A percentile compares a stretch with the other conserved stretches of the same genome.
phyloP scores from a whole-genome alignment of 2,329 filamentous ascomycete species.

The Basipetospora chlamydospora region DNA sequence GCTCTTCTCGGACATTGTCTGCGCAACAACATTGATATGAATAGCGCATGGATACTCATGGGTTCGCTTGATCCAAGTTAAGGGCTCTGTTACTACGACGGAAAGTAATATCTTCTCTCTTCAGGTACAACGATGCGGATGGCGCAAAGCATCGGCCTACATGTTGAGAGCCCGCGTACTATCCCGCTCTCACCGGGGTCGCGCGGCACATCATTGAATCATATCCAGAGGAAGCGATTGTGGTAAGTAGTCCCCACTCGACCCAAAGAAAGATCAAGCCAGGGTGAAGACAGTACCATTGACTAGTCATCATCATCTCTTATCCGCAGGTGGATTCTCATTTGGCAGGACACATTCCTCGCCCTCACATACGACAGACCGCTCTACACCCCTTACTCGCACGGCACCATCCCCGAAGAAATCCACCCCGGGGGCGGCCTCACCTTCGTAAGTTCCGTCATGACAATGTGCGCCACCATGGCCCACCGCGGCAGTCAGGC shows the following conservation, averaged over 20 bases:
- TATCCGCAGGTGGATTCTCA: conserved; percentile 2
- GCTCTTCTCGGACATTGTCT: conserved; percentile 3
- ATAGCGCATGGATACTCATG: conserved; percentile 3
- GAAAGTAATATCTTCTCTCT: no score
- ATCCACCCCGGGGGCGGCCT: not conserved
- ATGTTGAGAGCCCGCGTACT: no score
- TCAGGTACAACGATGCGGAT: not conserved
- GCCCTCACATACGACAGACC: conserved; percentile 1
- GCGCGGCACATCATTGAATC: no score
- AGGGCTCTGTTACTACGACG: no score
- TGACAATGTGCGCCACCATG: no score
- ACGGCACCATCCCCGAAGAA: not conserved
- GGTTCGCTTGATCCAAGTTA: not conserved
- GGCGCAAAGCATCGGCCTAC: conserved; percentile 3
- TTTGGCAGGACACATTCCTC: conserved; percentile 4
- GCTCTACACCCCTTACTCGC: not conserved
- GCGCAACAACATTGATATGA: conserved; percentile 5
- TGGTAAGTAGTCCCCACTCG: no score
- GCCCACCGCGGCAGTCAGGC: no score
- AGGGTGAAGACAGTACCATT: no score
- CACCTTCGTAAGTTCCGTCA: conserved; percentile 1
- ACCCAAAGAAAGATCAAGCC: no score
- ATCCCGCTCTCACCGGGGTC: no score
- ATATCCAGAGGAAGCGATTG: not conserved
- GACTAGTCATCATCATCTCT: no score